Conservation (phyloP, 2,329 filamentous ascomycete species). For the Stachybotrys echinatus region DNA sequence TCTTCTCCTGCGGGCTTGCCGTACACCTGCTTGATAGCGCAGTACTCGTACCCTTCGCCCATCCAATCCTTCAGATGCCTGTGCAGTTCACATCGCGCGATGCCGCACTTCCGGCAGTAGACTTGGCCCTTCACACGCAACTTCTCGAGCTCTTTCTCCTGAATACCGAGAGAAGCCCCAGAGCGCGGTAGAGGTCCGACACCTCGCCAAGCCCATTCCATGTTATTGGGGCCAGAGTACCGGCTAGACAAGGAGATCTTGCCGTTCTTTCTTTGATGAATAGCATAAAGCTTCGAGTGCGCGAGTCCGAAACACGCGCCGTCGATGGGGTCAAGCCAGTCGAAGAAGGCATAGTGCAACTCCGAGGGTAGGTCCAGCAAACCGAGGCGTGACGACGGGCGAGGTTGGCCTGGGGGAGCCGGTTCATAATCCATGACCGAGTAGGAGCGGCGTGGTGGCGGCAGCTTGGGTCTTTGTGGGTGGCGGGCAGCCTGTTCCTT, state of each 20-base stretch:
- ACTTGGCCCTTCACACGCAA: constrained; percentile 53
- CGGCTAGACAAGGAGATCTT: constrained; percentile 51
- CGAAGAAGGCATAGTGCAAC: constrained; percentile 55
- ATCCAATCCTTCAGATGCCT: constrained; percentile 58
- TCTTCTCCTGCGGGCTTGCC: constrained; percentile 41
- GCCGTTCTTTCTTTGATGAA: constrained; percentile 52
- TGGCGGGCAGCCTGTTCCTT: constrained; percentile 16
- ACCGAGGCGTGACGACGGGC: constrained; percentile 37
- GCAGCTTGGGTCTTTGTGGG: constrained; percentile 28
- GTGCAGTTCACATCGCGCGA: constrained; percentile 57
- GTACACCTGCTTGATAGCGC: constrained; percentile 53
- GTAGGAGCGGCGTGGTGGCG: constrained; percentile 49
- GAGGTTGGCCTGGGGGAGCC: constrained; percentile 36
- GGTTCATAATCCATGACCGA: constrained; percentile 58
- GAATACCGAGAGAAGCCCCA: constrained; percentile 10
- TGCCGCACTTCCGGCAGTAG: constrained; percentile 58
- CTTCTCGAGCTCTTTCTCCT: constrained; percentile 30
- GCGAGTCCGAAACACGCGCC: constrained; percentile 57
- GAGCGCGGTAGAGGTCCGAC: constrained; percentile 38
- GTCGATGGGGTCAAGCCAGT: constrained; percentile 60
- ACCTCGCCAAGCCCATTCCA: constrained; percentile 59
- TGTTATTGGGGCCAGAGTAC: constrained; percentile 55
- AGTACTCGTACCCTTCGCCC: constrained; percentile 53
- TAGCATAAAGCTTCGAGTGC: constrained; percentile 51
- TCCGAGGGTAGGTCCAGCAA: constrained; percentile 52